A percentile compares a stretch with the other conserved stretches of the same genome.
Conservation (phyloP, 164 flowering plant genomes). For the Dillenia turbinata region DNA sequence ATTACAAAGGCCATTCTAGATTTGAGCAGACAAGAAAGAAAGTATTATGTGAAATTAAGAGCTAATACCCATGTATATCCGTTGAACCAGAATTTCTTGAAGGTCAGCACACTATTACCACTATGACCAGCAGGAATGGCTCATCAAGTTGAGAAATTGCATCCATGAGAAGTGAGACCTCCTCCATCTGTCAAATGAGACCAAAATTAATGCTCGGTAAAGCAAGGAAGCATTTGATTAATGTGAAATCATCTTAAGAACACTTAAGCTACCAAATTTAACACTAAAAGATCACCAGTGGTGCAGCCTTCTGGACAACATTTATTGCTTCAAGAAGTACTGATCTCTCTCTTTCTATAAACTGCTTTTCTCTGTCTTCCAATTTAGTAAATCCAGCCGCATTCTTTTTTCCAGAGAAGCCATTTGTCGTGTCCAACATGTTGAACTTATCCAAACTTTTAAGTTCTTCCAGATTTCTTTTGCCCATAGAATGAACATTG, state of each 20-base stretch:
- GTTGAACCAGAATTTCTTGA: constrained; percentile 87
- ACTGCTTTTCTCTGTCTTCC: constrained; percentile 60
- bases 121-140: constrained; percentile 96
- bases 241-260: constrained; percentile 17
- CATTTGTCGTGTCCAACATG: constrained; percentile 21
- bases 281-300: constrained; percentile 80
- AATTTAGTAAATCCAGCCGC: constrained; percentile 47
- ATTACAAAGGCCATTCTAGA: neutral
- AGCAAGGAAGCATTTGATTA: constrained; percentile 5
- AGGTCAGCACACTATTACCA: constrained; percentile 99
- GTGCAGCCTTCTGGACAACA: constrained; percentile 80
- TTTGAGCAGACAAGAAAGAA: constrained; percentile 7
- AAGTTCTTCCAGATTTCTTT: constrained; percentile 16
- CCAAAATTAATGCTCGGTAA: constrained; percentile 16
- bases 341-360: constrained; percentile 62
- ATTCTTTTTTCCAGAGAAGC: constrained; percentile 16
- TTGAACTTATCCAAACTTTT: constrained; percentile 15
- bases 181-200: constrained; percentile 82
- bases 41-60: constrained; percentile 52
- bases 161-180: constrained; percentile 85
- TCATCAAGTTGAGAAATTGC: constrained; percentile 86
- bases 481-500: constrained; percentile 12
- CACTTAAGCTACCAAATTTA: constrained; percentile 53
- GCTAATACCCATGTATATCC: constrained; percentile 89
- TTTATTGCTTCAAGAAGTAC: constrained; percentile 58